Percentiles rank a stretch among this genome's conserved stretches.
Conservation (phyloP, 441 rosid species). For the Eruca vesicaria region DNA sequence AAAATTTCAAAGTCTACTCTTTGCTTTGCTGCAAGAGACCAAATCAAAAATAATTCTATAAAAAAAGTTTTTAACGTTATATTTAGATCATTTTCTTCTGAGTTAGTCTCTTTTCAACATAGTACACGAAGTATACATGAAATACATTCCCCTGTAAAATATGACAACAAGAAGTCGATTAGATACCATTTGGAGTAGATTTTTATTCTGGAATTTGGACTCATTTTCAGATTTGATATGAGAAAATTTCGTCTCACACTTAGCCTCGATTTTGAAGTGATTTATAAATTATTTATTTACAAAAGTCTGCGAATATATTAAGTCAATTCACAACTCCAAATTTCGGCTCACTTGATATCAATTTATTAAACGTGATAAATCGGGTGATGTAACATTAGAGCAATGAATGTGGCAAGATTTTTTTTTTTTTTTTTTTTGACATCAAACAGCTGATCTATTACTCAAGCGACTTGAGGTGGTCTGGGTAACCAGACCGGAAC, state of each 20-base stretch:
- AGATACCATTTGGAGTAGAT: not conserved
- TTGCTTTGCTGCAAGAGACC: not conserved
- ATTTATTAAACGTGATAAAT: not conserved
- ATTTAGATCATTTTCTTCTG: no score
- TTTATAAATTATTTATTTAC: not conserved
- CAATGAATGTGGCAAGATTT: slow-evolving; percentile 15
- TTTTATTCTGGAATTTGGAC: not conserved
- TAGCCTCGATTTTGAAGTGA: not conserved
- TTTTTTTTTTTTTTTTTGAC: no score
- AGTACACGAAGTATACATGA: not conserved
- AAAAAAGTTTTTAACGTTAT: no score
- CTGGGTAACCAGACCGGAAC: no score
- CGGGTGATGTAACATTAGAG: slow-evolving; percentile 11
- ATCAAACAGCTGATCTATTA: no score
- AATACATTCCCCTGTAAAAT: not conserved
- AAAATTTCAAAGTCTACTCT: not conserved
- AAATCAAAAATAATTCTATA: no score
- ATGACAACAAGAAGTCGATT: not conserved
- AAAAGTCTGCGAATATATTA: not conserved
- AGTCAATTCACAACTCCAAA: not conserved
- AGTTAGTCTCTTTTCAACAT: not conserved
- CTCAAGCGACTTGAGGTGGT: no score
- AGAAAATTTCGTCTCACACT: not conserved
- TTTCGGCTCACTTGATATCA: not conserved
- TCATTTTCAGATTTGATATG: not conserved